Evolutionary conservation across 345 rosid genomes (phyloP).

Genomic region (Bruguiera parviflora): DNA sequence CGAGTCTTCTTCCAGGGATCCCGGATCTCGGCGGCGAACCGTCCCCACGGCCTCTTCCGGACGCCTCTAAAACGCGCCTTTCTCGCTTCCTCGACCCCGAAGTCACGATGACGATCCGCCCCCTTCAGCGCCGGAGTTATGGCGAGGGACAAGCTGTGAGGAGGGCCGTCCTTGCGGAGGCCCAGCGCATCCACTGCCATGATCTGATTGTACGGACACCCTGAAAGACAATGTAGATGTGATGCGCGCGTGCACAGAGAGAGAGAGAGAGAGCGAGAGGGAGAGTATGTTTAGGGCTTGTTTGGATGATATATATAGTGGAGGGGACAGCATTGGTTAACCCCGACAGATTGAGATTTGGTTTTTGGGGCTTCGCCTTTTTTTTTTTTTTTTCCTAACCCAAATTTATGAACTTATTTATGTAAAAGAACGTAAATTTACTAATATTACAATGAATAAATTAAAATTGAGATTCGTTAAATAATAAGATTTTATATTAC

Average conservation of each 20-base stretch:
- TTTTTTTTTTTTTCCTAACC: too few species aligned
- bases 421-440: too few species aligned
- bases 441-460: not conserved
- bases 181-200: conserved; percentile 5
- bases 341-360: conserved; percentile 2
- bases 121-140: not conserved
- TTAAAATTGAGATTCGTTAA: too few species aligned
- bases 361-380: not conserved
- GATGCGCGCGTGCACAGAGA: too few species aligned
- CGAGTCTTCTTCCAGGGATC: conserved; percentile 42
- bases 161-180: not conserved
- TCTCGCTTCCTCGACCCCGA: too few species aligned
- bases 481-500: too few species aligned
- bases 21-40: conserved; percentile 40
- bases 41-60: conserved; percentile 38
- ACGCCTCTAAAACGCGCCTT: conserved; percentile 33
- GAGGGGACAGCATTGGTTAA: not conserved
- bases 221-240: not conserved
- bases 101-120: too few species aligned
- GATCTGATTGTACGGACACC: not conserved
- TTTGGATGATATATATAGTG: not conserved
- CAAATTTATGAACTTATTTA: too few species aligned
- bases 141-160: conserved; percentile 4
- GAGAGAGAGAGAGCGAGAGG: not conserved
- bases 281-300: not conserved